Evolutionary conservation across 345 rosid species (phyloP).

Genomic region (Carallia brachiata): DNA sequence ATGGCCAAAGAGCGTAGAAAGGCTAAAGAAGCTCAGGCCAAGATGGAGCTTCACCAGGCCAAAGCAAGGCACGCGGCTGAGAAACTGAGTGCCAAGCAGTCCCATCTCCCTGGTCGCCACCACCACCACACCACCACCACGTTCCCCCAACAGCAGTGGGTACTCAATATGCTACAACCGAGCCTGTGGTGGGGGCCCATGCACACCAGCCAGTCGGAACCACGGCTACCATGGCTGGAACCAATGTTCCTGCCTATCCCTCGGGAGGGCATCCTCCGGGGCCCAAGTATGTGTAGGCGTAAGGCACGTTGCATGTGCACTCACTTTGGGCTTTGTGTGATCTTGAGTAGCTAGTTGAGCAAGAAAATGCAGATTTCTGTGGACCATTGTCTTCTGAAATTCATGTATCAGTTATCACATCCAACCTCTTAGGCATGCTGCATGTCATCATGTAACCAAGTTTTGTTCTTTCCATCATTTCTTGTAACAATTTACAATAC

Average conservation of each 20-base stretch:
- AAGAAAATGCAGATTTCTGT: no score
- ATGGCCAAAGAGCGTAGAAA: constrained; percentile 56
- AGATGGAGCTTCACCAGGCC: constrained; percentile 65
- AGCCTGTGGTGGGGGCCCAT: constrained; percentile 8
- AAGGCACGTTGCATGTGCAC: neutral
- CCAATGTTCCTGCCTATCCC: constrained; percentile 23
- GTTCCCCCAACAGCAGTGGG: constrained; percentile 7
- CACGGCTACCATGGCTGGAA: constrained; percentile 16
- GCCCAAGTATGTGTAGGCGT: constrained; percentile 8
- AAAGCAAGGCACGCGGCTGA: constrained; percentile 56
- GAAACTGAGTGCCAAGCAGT: constrained; percentile 26
- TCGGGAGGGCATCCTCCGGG: constrained; percentile 30
- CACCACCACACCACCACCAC: constrained; percentile 8
- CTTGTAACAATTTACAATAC: no score
- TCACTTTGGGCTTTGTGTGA: neutral
- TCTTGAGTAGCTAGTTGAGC: no score
- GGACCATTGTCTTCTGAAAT: no score
- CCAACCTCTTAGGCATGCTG: no score
- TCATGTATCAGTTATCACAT: no score
- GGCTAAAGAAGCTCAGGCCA: constrained; percentile 64
- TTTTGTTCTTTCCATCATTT: no score
- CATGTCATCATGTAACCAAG: no score
- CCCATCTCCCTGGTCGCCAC: no score
- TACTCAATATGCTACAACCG: neutral
- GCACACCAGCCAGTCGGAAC: constrained; percentile 27